These are phyloP conservation scores for Thalassiosira exigua DNA, from an alignment of 352 stramenopile species.

Conservation along the genomic window DNA sequence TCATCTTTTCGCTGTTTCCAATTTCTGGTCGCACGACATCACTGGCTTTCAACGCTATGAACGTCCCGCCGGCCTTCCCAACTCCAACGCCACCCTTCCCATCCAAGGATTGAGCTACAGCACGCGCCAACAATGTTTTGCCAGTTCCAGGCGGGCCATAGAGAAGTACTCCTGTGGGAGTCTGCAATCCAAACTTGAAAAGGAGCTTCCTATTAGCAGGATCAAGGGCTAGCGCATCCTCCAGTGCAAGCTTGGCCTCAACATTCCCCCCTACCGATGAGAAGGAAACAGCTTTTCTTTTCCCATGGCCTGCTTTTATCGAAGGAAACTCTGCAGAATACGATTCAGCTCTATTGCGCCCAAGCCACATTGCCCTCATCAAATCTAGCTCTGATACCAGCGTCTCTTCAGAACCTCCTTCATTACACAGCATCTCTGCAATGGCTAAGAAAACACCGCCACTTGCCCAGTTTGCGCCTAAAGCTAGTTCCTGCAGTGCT, in stretches of 20 bases:
- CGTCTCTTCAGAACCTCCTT: too few species aligned
- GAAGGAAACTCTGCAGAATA: too few species aligned
- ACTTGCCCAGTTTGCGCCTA: too few species aligned
- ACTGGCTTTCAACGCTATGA: constrained; percentile 82
- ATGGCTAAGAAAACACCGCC: too few species aligned
- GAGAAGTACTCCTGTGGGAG: constrained; percentile 87
- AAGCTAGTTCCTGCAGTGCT: too few species aligned
- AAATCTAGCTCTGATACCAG: too few species aligned
- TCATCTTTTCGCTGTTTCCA: constrained; percentile 83
- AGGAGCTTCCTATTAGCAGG: constrained; percentile 54
- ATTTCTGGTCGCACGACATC: constrained; percentile 83
- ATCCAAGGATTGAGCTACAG: constrained; percentile 92
- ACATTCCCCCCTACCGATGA: constrained; percentile 69
- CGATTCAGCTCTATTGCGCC: too few species aligned
- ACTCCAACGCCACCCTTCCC: constrained; percentile 7
- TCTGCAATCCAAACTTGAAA: constrained; percentile 66
- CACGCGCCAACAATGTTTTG: constrained; percentile 97
- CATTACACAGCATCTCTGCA: too few species aligned
- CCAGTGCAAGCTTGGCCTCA: constrained; percentile 71
- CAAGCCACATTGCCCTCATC: too few species aligned
- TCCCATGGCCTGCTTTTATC: too few species aligned
- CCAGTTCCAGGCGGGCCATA: constrained; percentile 97
- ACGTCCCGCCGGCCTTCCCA: constrained; percentile 58
- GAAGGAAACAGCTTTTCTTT: too few species aligned
- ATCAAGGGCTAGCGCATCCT: constrained; percentile 74